A percentile compares a stretch with the other conserved stretches of the same genome.
Conservation (phyloP, 345 rosid species). For the Fremontodendron californicum region DNA sequence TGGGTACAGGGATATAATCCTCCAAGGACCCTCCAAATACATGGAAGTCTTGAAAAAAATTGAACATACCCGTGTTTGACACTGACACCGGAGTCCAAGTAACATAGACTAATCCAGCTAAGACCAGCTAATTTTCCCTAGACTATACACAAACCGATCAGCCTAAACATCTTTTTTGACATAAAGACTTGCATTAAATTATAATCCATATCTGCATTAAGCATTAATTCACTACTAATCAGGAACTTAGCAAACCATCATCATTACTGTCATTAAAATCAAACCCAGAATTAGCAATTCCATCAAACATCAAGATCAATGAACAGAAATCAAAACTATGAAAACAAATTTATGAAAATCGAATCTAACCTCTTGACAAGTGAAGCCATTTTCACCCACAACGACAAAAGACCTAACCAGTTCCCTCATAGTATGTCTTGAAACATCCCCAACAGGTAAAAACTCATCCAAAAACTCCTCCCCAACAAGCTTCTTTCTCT, state of each 20-base stretch:
- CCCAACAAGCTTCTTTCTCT: constrained; percentile 38
- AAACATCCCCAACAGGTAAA: constrained; percentile 43
- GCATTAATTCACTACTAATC: constrained; percentile 1
- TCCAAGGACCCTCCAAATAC: no score
- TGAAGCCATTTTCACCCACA: constrained; percentile 40
- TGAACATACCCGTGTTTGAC: no score
- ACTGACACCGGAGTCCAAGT: no score
- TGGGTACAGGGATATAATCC: no score
- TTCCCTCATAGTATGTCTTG: constrained; percentile 58
- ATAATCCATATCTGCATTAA: not conserved
- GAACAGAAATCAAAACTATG: not conserved
- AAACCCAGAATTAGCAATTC: constrained; percentile 8
- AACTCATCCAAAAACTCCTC: constrained; percentile 43
- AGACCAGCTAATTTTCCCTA: not conserved
- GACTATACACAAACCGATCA: not conserved
- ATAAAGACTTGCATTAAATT: not conserved
- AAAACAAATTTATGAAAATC: not conserved
- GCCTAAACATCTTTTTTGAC: not conserved
- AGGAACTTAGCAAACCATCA: not conserved
- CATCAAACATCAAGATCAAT: not conserved
- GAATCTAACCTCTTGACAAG: constrained; percentile 62
- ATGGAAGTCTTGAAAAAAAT: no score
- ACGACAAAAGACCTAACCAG: constrained; percentile 57
- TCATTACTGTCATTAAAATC: no score
- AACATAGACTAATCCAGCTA: no score